These are phyloP conservation scores for Leishmania braziliensis DNA, from an alignment of 208 protist species.

Conservation along the genomic window DNA sequence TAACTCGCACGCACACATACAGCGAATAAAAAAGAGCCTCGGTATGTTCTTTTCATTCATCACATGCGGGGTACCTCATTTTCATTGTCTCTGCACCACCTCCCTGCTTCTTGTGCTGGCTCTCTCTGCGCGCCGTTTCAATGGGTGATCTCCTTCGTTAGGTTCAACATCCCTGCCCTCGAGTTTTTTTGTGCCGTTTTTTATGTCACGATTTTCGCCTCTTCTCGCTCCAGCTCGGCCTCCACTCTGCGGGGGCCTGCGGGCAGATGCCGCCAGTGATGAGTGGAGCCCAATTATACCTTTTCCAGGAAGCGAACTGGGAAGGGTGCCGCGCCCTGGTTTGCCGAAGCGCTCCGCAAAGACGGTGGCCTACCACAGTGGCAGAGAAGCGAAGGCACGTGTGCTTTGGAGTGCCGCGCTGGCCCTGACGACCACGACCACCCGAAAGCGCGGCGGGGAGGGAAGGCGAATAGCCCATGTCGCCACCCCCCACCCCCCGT, in stretches of 20 bases:
- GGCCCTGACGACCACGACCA: background rate
- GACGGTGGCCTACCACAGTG: background rate
- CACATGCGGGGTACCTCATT: background rate
- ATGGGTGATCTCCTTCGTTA: too few relatives aligned
- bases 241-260: background rate
- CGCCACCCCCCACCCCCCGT: background rate
- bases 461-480: background rate
- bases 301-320: background rate
- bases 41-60: background rate
- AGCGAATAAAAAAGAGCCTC: background rate
- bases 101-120: background rate
- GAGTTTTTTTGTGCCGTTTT: background rate
- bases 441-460: background rate
- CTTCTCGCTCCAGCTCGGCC: background rate
- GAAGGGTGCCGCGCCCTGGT: background rate
- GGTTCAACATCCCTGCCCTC: too few relatives aligned
- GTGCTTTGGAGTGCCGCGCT: background rate
- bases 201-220: background rate
- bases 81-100: background rate
- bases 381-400: background rate
- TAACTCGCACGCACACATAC: background rate
- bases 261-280: background rate
- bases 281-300: background rate
- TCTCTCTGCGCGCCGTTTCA: background rate
- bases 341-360: background rate